These are phyloP conservation scores for Beauveria rudraprayagi DNA, from an alignment of 2,329 filamentous ascomycete genomes.

Conservation along the genomic window DNA sequence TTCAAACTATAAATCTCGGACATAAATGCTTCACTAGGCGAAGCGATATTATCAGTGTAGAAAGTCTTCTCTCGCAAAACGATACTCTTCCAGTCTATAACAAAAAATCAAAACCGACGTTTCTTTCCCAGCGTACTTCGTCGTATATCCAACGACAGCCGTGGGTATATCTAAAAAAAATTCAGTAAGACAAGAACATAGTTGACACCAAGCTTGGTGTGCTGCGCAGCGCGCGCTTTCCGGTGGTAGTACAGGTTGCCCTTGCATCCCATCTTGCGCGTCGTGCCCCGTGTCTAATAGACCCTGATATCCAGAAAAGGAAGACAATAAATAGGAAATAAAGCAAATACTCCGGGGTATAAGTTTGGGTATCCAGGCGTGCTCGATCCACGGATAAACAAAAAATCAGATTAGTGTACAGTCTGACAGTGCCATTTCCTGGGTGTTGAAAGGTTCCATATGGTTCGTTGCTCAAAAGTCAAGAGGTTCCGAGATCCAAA, in stretches of 20 bases:
- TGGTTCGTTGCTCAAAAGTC: slow-evolving; percentile 16
- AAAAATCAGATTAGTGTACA: slow-evolving; percentile 23
- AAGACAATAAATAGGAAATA: slow-evolving; percentile 20
- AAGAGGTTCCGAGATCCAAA: slow-evolving; percentile 8
- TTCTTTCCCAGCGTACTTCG: slow-evolving; percentile 5
- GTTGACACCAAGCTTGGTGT: slow-evolving; percentile 1
- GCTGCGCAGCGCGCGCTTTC: slow-evolving; percentile 3
- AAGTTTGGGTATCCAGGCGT: slow-evolving; percentile 11
- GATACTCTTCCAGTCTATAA: slow-evolving; percentile 9
- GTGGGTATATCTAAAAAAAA: slow-evolving; percentile 29
- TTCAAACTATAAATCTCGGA: not conserved
- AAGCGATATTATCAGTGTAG: slow-evolving; percentile 7
- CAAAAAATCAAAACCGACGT: slow-evolving; percentile 5
- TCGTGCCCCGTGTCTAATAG: slow-evolving; percentile 11
- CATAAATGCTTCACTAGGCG: not conserved
- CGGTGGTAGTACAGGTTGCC: slow-evolving; percentile 25
- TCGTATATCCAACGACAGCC: not conserved
- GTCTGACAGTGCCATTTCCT: slow-evolving; percentile 19
- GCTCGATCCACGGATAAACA: slow-evolving; percentile 16
- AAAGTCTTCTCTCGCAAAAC: not conserved
- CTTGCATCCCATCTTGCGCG: slow-evolving; percentile 12
- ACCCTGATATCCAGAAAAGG: slow-evolving; percentile 11
- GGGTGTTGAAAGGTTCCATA: slow-evolving; percentile 15
- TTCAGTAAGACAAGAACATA: slow-evolving; percentile 14
- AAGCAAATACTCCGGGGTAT: slow-evolving; percentile 17